These are phyloP conservation scores for Pelargonium myrrhifolium DNA, from an alignment of 441 rosid genomes.

Conservation along the genomic window DNA sequence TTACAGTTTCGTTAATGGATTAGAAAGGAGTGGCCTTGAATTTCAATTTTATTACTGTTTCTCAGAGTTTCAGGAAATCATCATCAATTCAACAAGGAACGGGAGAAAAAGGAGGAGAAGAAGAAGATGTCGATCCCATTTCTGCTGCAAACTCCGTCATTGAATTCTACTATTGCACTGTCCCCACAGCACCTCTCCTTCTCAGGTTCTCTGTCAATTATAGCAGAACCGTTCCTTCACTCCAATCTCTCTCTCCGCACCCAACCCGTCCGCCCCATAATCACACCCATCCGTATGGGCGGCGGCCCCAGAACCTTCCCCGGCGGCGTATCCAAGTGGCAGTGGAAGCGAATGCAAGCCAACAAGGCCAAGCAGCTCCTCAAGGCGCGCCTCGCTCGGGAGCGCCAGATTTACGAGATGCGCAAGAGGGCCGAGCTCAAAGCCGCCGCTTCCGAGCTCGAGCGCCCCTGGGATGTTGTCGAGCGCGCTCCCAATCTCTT, in stretches of 20 bases:
- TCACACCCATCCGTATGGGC: slow-evolving; percentile 66
- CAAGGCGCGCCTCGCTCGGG: slow-evolving; percentile 46
- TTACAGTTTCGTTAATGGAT: too few relatives aligned
- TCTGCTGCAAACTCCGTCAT: not conserved
- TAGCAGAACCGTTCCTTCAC: slow-evolving; percentile 22
- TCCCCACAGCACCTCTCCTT: slow-evolving; percentile 27
- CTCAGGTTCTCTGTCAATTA: slow-evolving; percentile 33
- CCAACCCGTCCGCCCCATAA: slow-evolving; percentile 18
- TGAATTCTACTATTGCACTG: not conserved
- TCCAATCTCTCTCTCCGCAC: slow-evolving; percentile 29
- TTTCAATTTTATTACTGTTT: too few relatives aligned
- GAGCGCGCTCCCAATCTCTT: slow-evolving; percentile 59
- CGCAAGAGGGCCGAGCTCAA: slow-evolving; percentile 76
- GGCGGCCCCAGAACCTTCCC: slow-evolving; percentile 66
- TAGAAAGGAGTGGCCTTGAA: too few relatives aligned
- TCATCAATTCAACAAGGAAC: too few relatives aligned
- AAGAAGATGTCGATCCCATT: not conserved
- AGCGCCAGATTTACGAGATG: slow-evolving; percentile 65
- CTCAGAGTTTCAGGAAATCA: too few relatives aligned
- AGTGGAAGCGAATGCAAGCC: slow-evolving; percentile 71
- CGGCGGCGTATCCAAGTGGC: slow-evolving; percentile 68
- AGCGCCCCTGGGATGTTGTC: slow-evolving; percentile 80
- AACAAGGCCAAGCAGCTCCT: slow-evolving; percentile 67
- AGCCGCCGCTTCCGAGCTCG: slow-evolving; percentile 69
- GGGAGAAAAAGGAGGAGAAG: not conserved